Base-by-base conservation (phyloP, 148 eudicot species). In the Linanthus parryae region DNA sequence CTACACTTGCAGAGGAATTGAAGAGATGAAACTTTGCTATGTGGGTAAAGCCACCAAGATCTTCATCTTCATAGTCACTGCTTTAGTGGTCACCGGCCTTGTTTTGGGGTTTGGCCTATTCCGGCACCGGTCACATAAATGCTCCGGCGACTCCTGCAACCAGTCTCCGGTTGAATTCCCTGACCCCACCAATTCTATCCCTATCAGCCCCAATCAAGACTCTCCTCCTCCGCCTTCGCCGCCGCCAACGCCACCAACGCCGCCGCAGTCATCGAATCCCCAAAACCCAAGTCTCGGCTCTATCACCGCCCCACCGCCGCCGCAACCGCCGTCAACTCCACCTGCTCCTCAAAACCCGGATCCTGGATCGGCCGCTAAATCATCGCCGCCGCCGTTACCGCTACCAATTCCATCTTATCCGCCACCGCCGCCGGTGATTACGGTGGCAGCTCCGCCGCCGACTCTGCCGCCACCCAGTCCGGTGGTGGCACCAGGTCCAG, bases 11-110 rank as follows among this genome's bases (percentile, higher is more conserved):
- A n/a, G n/a, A n/a, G n/a, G 4, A 10, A 25, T 15, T 21, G 4
- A 0, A 7, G 33, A 22, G 23, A 24, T 3, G 29, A 66, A 68
- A 75, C 85, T 90, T 88, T 89, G 97, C 29, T 90, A 85, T 64
- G 83, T 90, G 36, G 97, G 97, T 0, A 90, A 90, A 72, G 97
- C 97, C 15, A 90, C 97, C 18, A 90, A 85, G 82, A 90, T 90
- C 79, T 90, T 90, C 84, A 80, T 90, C 57, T 83, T 85, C 77
- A 73, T 90, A 10, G 58, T 83, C 42, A 51, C 73, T 2, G 81
- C 65, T 12, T 42, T 90, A 2, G 76, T 71, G 0, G 61, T 90
- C 0, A 76, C 73, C 3, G 88, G 77, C 21, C 81, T 90, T 6
- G 59, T 83, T 27, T 19, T 90, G 7, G 95, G 95, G 4, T 74